phyloP scores from a whole-genome alignment of 306 rosid species.

The Psophocarpus tetragonolobus region DNA sequence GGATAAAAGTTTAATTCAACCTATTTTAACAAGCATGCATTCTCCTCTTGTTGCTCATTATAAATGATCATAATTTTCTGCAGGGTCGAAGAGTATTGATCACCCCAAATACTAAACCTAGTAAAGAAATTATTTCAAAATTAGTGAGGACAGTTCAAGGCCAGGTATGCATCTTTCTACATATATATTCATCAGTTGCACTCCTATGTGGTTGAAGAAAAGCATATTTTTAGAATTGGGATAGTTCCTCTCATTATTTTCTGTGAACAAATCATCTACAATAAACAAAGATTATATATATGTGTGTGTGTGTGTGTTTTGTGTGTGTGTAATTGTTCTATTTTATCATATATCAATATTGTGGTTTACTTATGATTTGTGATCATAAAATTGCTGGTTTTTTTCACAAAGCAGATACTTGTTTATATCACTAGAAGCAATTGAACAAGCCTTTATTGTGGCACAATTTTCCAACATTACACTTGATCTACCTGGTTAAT shows the following conservation, averaged over 20 bases:
- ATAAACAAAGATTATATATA: not conserved
- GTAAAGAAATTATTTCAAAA: constrained; percentile 66
- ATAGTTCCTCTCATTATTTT: constrained; percentile 11
- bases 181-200: constrained; percentile 2
- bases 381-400: constrained; percentile 6
- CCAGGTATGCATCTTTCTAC: constrained; percentile 55
- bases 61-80: constrained; percentile 32
- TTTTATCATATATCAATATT: not conserved
- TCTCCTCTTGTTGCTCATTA: constrained; percentile 29
- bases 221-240: constrained; percentile 11
- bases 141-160: constrained; percentile 83
- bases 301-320: too few species aligned
- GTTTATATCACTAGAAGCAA: not conserved
- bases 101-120: constrained; percentile 85
- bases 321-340: constrained; percentile 15
- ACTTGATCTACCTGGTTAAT: constrained; percentile 25
- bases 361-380: not conserved
- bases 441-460: constrained; percentile 13
- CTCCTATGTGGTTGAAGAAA: not conserved
- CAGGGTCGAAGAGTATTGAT: constrained; percentile 84
- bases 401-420: not conserved
- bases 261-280: constrained; percentile 15
- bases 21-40: constrained; percentile 7
- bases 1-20: not conserved
- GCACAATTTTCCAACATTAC: constrained; percentile 19